phyloP scores from a whole-genome alignment of 176 grass and related monocot species.

The Chloris gayana region DNA sequence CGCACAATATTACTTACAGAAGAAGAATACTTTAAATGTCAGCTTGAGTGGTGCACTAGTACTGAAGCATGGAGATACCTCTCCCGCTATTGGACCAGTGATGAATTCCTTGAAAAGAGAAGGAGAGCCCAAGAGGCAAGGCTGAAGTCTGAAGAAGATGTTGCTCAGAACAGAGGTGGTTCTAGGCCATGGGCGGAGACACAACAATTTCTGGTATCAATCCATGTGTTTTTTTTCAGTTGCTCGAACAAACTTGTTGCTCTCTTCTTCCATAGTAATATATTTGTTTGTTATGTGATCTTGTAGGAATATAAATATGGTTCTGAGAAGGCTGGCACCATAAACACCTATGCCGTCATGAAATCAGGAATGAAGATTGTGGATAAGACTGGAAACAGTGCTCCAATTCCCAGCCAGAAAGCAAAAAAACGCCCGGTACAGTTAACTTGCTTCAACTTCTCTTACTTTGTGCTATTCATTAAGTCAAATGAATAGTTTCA shows the following conservation, averaged over 20 bases:
- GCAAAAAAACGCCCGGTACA: neutral
- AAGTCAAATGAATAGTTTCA: too few species aligned
- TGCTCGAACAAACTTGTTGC: neutral
- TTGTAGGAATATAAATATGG: constrained; percentile 2
- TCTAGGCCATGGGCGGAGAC: neutral
- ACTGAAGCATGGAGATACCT: neutral
- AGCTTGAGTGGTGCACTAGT: neutral
- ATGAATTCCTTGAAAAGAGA: neutral
- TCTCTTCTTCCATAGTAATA: neutral
- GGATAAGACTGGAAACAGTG: neutral
- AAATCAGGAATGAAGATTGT: constrained; percentile 10
- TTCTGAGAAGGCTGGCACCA: neutral
- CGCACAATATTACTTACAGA: too few species aligned
- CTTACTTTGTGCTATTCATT: neutral
- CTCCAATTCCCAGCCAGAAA: neutral
- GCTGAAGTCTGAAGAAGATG: neutral
- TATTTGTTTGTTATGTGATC: neutral
- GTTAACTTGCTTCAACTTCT: too few species aligned
- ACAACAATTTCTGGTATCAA: constrained; percentile 9
- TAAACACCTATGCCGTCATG: constrained; percentile 7
- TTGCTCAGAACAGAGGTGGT: neutral
- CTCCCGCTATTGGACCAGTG: neutral
- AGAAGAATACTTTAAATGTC: too few species aligned
- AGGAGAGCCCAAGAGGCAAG: neutral
- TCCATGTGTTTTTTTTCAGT: neutral